Conservation (phyloP, 208 protist species). For the Wallacemonas sp. region DNA sequence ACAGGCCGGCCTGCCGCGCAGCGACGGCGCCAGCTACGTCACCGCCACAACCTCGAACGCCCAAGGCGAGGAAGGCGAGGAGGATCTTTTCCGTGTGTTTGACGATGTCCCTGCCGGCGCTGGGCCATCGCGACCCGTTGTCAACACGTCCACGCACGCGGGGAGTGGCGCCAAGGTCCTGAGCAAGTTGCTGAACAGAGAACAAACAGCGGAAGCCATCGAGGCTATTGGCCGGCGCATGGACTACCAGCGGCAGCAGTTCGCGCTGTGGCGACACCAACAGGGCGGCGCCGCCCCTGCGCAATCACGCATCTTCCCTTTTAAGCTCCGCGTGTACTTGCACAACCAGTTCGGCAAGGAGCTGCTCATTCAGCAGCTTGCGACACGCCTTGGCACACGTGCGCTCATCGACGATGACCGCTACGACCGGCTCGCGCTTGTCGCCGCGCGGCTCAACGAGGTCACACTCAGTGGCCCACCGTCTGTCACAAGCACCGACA, state of each 20-base stretch:
- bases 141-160: too few relatives aligned
- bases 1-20: background rate
- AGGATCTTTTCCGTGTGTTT: conserved; percentile 9
- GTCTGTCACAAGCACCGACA: background rate
- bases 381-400: conserved; percentile 41
- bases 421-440: conserved; percentile 37
- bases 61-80: conserved; percentile 3
- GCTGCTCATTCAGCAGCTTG: conserved; percentile 58
- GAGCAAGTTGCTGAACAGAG: conserved; percentile 56
- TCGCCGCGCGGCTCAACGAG: conserved; percentile 34
- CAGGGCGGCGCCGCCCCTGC: too few relatives aligned
- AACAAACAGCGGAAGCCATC: conserved; percentile 65
- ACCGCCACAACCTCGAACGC: too few relatives aligned
- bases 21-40: too few relatives aligned
- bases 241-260: conserved; percentile 40
- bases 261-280: background rate
- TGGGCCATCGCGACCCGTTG: too few relatives aligned
- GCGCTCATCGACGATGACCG: conserved; percentile 57
- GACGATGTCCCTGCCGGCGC: background rate
- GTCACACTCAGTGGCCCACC: conserved; percentile 1
- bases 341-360: conserved; percentile 88
- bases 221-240: conserved; percentile 69
- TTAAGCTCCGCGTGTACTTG: conserved; percentile 64
- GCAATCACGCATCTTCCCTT: conserved; percentile 22
- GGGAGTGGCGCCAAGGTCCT: conserved; percentile 30